Percentiles rank a stretch among this genome's conserved stretches.
These are phyloP conservation scores for Fusarium mangiferae DNA, from an alignment of 2,329 filamentous ascomycete genomes.

Conservation along the genomic window DNA sequence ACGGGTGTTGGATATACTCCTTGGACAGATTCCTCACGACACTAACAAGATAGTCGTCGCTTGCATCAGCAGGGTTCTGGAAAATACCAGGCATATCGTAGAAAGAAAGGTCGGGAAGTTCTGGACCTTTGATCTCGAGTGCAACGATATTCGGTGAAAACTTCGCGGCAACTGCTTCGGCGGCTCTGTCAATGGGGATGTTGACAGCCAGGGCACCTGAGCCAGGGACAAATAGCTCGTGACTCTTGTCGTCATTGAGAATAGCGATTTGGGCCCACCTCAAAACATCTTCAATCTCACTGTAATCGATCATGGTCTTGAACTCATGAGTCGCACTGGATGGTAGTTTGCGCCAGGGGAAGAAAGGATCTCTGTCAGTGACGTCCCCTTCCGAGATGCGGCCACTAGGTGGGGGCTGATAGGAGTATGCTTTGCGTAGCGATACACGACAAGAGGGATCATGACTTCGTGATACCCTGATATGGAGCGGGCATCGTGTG, in stretches of 20 bases:
- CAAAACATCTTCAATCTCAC: constrained; percentile 73
- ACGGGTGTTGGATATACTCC: constrained; percentile 74
- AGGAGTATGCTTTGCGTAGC: constrained; percentile 73
- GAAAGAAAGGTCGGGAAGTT: constrained; percentile 79
- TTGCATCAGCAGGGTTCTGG: constrained; percentile 70
- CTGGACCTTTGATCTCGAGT: constrained; percentile 77
- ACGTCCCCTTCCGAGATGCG: constrained; percentile 58
- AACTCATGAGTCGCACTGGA: constrained; percentile 66
- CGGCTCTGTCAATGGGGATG: constrained; percentile 47
- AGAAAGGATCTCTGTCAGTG: constrained; percentile 64
- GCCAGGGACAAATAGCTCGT: constrained; percentile 64
- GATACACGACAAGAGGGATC: constrained; percentile 76
- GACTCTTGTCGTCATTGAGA: constrained; percentile 71
- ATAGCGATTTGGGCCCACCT: constrained; percentile 81
- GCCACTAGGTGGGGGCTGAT: constrained; percentile 54
- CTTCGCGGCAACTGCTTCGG: constrained; percentile 64
- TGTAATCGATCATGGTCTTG: constrained; percentile 68
- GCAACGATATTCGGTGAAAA: constrained; percentile 87
- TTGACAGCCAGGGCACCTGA: constrained; percentile 55
- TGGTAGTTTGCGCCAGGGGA: constrained; percentile 70
- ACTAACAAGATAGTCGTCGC: constrained; percentile 74
- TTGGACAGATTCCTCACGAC: constrained; percentile 77
- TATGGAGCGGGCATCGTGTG: constrained; percentile 83
- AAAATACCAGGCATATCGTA: constrained; percentile 89
- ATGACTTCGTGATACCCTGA: constrained; percentile 69